Conservation (phyloP, 805 yeast species). For the Danielia oregonensis region DNA sequence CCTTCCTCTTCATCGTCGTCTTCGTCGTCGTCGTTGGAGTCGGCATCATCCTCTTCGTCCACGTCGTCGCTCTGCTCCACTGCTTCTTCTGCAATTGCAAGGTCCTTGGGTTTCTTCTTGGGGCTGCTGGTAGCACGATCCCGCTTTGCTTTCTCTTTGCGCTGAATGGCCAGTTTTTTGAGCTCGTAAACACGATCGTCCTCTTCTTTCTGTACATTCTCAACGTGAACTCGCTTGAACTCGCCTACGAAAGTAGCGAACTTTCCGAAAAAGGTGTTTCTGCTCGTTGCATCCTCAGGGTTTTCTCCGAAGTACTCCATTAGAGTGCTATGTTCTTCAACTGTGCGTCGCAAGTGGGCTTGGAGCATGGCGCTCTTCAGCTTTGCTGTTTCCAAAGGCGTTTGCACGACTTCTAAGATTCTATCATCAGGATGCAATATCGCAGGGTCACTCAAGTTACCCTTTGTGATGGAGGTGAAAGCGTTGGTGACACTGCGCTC, state of each 20-base stretch:
- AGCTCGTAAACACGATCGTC: slow-evolving; percentile 51
- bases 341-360: slow-evolving; percentile 59
- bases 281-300: slow-evolving; percentile 60
- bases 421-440: slow-evolving; percentile 82
- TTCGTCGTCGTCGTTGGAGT: slow-evolving; percentile 11
- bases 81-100: slow-evolving; percentile 3
- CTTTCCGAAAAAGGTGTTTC: slow-evolving; percentile 69
- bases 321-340: slow-evolving; percentile 61
- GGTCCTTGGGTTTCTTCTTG: slow-evolving; percentile 1
- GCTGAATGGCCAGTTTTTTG: slow-evolving; percentile 31
- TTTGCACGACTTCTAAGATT: slow-evolving; percentile 56
- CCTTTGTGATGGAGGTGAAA: slow-evolving; percentile 69
- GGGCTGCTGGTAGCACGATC: slow-evolving; percentile 9
- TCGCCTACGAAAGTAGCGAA: slow-evolving; percentile 77
- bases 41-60: slow-evolving; percentile 12
- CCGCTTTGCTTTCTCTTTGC: slow-evolving; percentile 16
- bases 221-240: slow-evolving; percentile 74
- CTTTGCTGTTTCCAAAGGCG: slow-evolving; percentile 72
- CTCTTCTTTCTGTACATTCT: slow-evolving; percentile 78
- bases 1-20: slow-evolving; percentile 3
- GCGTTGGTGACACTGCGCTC: slow-evolving; percentile 63
- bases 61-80: slow-evolving; percentile 5
- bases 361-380: slow-evolving; percentile 62
- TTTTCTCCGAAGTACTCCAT: slow-evolving; percentile 93
- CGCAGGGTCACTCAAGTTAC: slow-evolving; percentile 77